A percentile compares a stretch with the other conserved stretches of the same genome.
Conservation (phyloP, 495 filamentous ascomycete genomes). For the Melanomma pulvis-pyrius region DNA sequence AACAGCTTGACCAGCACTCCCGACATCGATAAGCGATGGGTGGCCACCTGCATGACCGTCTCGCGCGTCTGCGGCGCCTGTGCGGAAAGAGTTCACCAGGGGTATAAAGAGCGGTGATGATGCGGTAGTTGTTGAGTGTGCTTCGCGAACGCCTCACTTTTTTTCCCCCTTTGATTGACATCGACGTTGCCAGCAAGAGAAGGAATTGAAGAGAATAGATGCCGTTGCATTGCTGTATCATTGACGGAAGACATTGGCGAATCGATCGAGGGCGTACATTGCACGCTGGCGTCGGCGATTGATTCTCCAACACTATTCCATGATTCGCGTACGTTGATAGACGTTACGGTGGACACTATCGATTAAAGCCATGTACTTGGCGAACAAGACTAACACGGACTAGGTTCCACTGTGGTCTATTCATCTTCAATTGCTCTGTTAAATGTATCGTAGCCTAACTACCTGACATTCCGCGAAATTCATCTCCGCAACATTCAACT, state of each 20-base stretch:
- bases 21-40: not conserved
- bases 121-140: not conserved
- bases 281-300: not conserved
- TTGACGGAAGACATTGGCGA: not conserved
- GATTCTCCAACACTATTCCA: not conserved
- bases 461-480: too few relatives aligned
- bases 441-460: too few relatives aligned
- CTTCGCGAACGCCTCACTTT: constrained; percentile 1
- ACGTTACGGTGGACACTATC: too few relatives aligned
- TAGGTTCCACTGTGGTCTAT: too few relatives aligned
- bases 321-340: too few relatives aligned
- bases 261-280: not conserved
- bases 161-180: not conserved
- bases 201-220: not conserved
- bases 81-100: too few relatives aligned
- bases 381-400: too few relatives aligned
- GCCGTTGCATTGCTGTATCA: not conserved
- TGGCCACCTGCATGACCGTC: not conserved
- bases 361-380: too few relatives aligned
- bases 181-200: not conserved
- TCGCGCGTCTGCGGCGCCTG: not conserved
- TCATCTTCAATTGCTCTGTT: too few relatives aligned
- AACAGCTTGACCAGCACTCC: not conserved
- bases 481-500: not conserved
- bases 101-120: constrained; percentile 8